Base-by-base conservation (phyloP, 345 rosid genomes). In the Camelina sativa region DNA sequence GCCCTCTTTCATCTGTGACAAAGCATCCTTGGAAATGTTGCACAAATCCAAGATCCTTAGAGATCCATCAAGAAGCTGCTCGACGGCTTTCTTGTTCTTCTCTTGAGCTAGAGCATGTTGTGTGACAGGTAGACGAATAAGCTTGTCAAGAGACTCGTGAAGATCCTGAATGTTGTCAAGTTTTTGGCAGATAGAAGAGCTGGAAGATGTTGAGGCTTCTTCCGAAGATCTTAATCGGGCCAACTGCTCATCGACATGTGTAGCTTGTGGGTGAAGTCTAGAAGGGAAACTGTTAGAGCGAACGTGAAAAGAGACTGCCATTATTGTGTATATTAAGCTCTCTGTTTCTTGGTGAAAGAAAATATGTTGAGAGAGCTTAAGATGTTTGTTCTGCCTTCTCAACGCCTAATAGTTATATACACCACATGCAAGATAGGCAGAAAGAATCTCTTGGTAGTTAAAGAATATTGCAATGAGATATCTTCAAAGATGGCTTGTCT, bases 61-160 rank as follows among this genome's bases (percentile, higher is more conserved):
- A 22, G 87, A 78, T 41, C 80, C 82, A 37, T 82, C 77, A 59
- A 85, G 73, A 41, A 77, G 54, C 52, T 78, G 80, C 17, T 76
- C 75, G 0, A 77, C 76, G 7, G 8, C 23, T 20, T 54, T 61
- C 57, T 38, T 72, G 15, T 65, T 23, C n/a, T 76, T 22, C 11
- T 79, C 82, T 52, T 84, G 80, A 50, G 68, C 1, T 11, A 84
- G 69, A 28, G 50, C 57, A 2, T 54, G 46, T 67, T 70, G 81
- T 16, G 78, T 40, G 0, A 15, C 48, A 0, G 82, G 82, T 54
- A 81, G 7, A 22, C 67, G 51, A 8, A 84, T 71, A 62, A 71
- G 74, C 32, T 74, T 71, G 30, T 73, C 75, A 19, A 76, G 79
- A 23, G 55, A 77, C 69, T 69, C 81, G 3, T 73, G 73, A 55